Percentiles rank a stretch among this genome's conserved stretches.
phyloP scores from a whole-genome alignment of 2,329 filamentous ascomycete genomes.

The Clonostachys rosea region DNA sequence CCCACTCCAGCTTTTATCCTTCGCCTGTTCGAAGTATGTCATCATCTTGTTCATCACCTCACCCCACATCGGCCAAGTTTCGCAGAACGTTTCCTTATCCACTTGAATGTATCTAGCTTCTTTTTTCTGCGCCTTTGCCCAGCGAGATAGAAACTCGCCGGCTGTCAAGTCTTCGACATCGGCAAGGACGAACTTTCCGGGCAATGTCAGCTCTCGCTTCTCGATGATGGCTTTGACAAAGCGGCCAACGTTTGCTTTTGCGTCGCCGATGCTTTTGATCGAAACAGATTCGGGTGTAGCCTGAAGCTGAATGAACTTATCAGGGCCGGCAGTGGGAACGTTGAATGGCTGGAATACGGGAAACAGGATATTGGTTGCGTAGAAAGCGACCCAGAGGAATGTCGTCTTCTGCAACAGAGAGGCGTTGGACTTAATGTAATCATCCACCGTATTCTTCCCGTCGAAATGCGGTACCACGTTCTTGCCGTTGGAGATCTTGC shows the following conservation, averaged over 20 bases:
- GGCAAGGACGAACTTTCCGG: slow-evolving; percentile 19
- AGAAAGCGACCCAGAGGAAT: slow-evolving; percentile 28
- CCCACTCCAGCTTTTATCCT: slow-evolving; percentile 11
- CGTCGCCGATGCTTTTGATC: slow-evolving; percentile 21
- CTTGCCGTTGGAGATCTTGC: slow-evolving; percentile 20
- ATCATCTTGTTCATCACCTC: slow-evolving; percentile 18
- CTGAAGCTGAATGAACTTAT: slow-evolving; percentile 19
- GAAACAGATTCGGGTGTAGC: slow-evolving; percentile 14
- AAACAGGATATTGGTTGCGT: slow-evolving; percentile 21
- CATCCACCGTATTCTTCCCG: slow-evolving; percentile 32
- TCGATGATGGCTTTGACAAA: slow-evolving; percentile 22
- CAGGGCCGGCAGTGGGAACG: slow-evolving; percentile 1
- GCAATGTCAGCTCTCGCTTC: slow-evolving; percentile 17
- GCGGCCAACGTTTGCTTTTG: slow-evolving; percentile 19
- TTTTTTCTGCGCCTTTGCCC: slow-evolving; percentile 13
- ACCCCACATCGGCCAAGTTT: slow-evolving; percentile 20
- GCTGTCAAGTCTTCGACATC: slow-evolving; percentile 12
- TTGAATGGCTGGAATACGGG: slow-evolving; percentile 5
- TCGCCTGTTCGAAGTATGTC: slow-evolving; percentile 14
- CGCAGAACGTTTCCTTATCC: slow-evolving; percentile 6
- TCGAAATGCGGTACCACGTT: slow-evolving; percentile 31
- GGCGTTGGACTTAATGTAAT: slow-evolving; percentile 23
- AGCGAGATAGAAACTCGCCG: slow-evolving; percentile 18
- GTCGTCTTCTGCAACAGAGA: slow-evolving; percentile 29
- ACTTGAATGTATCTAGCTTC: neutral